Base-by-base conservation (phyloP, 257 asterid species). In the Marsdenia floribunda region DNA sequence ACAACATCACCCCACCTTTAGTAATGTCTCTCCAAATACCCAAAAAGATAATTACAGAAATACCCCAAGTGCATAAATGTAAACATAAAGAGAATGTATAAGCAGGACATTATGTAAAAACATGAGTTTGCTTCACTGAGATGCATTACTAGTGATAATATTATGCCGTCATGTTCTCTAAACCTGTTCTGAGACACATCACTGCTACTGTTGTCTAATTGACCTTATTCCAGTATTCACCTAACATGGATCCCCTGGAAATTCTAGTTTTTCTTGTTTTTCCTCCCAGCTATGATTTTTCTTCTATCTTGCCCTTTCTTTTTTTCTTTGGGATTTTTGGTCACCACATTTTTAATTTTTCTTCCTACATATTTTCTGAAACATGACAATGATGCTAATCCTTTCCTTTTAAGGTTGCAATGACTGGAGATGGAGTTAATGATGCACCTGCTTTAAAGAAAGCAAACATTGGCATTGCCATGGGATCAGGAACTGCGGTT, bases 401-500 rank as follows among this genome's bases (percentile, higher is more conserved):
- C 79, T 73, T 70, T 73, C 21, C 74, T 74, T 80, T 53, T 68
- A 89, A 94, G 99, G 98, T 95, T 82, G 99, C 99, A 63, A 95
- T 95, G 99, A 95, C 99, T 81, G 99, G 99, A 74, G 99, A 95
- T 83, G 99, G 99, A 86, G 99, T 95, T 80, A 95, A 95, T 75
- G 99, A 95, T 85, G 99, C 99, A 79, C 99, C 99, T 81, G 99
- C 99, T 49, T 80, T 95, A 73, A 95, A 90, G 90, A 95, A 92
- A 86, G 99, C 99, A 21, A 89, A 95, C 82, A 95, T 95, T 52
- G 99, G 99, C 72, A 86, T 95, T 85, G 96, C 99, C 85, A 95
- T 95, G 99, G 99, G 99, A 77, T 92, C 98, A 38, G 99, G 99
- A 87, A 95, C 99, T 80, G 99, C 98, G 46, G 99, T 95, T 80